Base-by-base conservation (phyloP, 2,329 filamentous ascomycete species). In the Emergomyces africanus region DNA sequence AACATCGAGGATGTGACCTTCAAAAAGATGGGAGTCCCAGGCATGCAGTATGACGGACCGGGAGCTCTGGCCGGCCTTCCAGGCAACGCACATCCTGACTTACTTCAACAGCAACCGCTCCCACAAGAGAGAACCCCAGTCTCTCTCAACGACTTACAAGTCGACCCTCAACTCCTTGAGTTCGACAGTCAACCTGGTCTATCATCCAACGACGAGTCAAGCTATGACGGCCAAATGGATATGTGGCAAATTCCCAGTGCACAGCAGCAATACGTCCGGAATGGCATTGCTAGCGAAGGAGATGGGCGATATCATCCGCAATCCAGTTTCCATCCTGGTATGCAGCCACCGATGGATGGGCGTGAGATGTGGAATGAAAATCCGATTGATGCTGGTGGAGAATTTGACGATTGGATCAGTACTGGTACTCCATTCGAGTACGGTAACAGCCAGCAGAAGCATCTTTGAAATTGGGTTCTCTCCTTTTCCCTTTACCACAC, bases 381-480 rank as follows among this genome's bases (percentile, higher is more conserved):
- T 42, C 66, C 72, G n/a, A 65, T 73, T 58, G 72, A 77, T 53
- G 67, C 71, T 55, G 71, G 70, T 46, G 72, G 74, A 20, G 75
- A 79, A 53, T 77, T 78, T 61, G 76, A 78, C 51, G 73, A 75
- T 54, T 78, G 76, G 76, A 69, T 79, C 63, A 66, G 70, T 57
- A 59, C 59, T 58, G 55, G 42, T 48, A 18, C 44, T 48, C 42
- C 55, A 25, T 57, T 30, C 15, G 41, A 48, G 35, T 55, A 42
- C 53, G 35, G 37, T 37, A 55, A 44, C 18, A 9, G 37, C 37
- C 53, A 42, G 53, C 35, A 41, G 20, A 55, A 42, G 37, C 53
- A 42, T 55, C 35, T 55, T n/a, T 55, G 23, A 53, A 53, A 55
- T 42, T 28, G 12, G 20, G 15, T 55, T 55, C 37, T 42, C 37